Conservation (phyloP, 2,329 filamentous ascomycete species). For the Byssochlamys sp. region DNA sequence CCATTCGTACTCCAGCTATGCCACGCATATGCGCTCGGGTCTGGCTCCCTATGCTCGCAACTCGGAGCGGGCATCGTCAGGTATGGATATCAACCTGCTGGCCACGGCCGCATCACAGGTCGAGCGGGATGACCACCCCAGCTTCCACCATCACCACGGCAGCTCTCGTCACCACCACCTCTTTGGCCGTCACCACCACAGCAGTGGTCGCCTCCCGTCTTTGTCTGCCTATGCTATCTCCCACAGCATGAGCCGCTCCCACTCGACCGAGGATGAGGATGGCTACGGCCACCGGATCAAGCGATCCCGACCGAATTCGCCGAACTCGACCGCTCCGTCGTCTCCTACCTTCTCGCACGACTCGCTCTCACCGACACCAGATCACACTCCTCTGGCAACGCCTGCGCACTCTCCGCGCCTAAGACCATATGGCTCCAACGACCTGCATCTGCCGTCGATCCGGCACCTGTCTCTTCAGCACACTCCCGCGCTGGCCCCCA, state of each 20-base stretch:
- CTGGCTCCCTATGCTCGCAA: constrained; percentile 46
- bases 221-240: constrained; percentile 64
- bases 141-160: constrained; percentile 27
- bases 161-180: constrained; percentile 40
- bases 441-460: constrained; percentile 77
- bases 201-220: constrained; percentile 57
- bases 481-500: constrained; percentile 58
- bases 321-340: constrained; percentile 87
- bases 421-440: constrained; percentile 60
- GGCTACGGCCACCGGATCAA: constrained; percentile 69
- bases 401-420: constrained; percentile 90
- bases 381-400: constrained; percentile 96
- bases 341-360: constrained; percentile 95
- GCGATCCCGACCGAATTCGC: constrained; percentile 84
- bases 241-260: constrained; percentile 82
- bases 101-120: constrained; percentile 60
- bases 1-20: constrained; percentile 64
- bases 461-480: constrained; percentile 61
- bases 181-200: constrained; percentile 32
- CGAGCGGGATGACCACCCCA: constrained; percentile 49
- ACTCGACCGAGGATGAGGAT: constrained; percentile 68
- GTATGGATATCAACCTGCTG: constrained; percentile 57
- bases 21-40: constrained; percentile 49
- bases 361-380: constrained; percentile 86
- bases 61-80: constrained; percentile 40